phyloP scores from a whole-genome alignment of 2,329 filamentous ascomycete species.

The Nemania diffusa region DNA sequence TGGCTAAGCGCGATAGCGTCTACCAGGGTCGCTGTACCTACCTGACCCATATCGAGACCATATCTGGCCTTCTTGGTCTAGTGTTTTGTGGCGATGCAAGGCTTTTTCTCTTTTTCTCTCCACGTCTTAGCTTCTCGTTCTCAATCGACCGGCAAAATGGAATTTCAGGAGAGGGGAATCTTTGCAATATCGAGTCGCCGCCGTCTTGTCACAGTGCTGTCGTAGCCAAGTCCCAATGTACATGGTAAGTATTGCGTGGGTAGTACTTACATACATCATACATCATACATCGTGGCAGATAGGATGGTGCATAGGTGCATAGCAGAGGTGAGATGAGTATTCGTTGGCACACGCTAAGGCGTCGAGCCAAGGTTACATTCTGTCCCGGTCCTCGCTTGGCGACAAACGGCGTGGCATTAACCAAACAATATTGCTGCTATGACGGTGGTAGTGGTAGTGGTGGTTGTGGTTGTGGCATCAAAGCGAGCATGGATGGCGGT shows the following conservation, averaged over 20 bases:
- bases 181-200: neutral
- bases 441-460: too few species aligned
- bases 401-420: neutral
- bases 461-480: constrained; percentile 1
- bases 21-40: constrained; percentile 24
- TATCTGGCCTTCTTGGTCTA: too few species aligned
- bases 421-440: neutral
- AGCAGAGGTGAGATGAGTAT: neutral
- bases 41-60: too few species aligned
- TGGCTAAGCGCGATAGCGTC: constrained; percentile 39
- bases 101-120: constrained; percentile 37
- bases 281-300: neutral
- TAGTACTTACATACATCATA: too few species aligned
- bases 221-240: neutral
- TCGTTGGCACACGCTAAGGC: constrained; percentile 7
- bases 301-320: constrained; percentile 5
- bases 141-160: neutral
- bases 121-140: constrained; percentile 1
- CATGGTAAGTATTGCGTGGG: constrained; percentile 13
- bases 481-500: neutral
- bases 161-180: neutral
- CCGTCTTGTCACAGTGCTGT: constrained; percentile 7
- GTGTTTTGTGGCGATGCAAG: constrained; percentile 42
- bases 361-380: constrained; percentile 19
- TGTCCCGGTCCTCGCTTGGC: constrained; percentile 12